phyloP scores from a whole-genome alignment of 169 alveolate species.

The Amoebophrya sp. region DNA sequence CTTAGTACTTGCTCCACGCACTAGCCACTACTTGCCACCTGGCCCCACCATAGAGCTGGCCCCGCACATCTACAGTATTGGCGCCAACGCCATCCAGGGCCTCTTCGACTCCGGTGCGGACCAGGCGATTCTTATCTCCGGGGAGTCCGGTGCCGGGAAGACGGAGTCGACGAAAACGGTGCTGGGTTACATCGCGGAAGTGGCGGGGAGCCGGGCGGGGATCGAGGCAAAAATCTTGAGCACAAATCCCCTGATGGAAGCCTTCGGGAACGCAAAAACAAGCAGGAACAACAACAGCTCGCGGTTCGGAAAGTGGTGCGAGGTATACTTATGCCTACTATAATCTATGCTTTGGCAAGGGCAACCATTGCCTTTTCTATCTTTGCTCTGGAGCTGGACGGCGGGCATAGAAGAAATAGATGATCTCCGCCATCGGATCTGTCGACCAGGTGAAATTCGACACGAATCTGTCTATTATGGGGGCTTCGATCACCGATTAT shows the following conservation, averaged over 20 bases:
- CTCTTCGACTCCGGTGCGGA: neutral
- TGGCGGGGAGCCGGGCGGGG: neutral
- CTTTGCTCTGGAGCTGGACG: no score
- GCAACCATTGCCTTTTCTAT: no score
- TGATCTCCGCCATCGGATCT: no score
- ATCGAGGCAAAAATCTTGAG: constrained; percentile 14
- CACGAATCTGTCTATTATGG: constrained; percentile 63
- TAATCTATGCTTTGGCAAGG: no score
- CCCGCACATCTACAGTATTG: neutral
- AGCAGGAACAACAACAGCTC: constrained; percentile 86
- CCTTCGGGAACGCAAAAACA: constrained; percentile 95
- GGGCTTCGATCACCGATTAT: constrained; percentile 71
- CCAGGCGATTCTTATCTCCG: constrained; percentile 88
- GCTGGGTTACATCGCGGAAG: constrained; percentile 41
- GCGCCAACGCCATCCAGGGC: neutral
- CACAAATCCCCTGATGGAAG: constrained; percentile 91
- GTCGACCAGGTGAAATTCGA: constrained; percentile 21
- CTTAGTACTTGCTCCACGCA: no score
- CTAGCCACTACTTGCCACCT: no score
- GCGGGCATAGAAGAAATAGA: no score
- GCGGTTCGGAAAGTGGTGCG: constrained; percentile 47
- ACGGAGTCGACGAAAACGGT: constrained; percentile 92
- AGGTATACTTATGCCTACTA: neutral
- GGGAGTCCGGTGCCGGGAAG: constrained; percentile 98
- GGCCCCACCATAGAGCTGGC: no score